Base-by-base conservation (phyloP, 164 flowering plant genomes). In the Akebia trifoliata region DNA sequence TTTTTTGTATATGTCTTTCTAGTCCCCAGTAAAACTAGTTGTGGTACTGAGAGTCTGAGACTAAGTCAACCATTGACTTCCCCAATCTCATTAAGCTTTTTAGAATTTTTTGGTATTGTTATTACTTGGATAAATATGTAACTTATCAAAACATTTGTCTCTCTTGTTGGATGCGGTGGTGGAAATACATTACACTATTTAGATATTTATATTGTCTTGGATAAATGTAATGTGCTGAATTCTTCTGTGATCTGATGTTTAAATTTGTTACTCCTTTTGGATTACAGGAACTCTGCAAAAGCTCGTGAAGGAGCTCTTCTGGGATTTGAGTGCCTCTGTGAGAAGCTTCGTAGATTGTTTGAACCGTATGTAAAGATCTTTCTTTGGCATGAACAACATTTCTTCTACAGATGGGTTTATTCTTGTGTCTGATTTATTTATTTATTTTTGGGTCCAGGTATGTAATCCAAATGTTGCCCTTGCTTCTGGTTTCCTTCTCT, bases 251-350 rank as follows among this genome's bases (percentile, higher is more conserved):
- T 28, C 43, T 37, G 8, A 32, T 58, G 28, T 11, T 35, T 31
- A 38, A 15, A 49, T 35, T 49, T 44, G 11, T 34, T 5, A 7
- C 8, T 26, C 2, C 26, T 35, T 48, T 55, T 45, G 8, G 28
- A 50, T 56, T 66, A 22, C 78, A 94, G 99, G 77, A 85, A 71
- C 66, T 90, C 97, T 50, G 99, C 97, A 60, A 94, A 88, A 69
- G 64, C 81, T 47, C 93, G 99, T 58, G 99, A 94, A 80, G 99
- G 99, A 50, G 86, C 97, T 48, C 56, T 94, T 44, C 81, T 94
- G 50, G 97, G 81, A 62, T 94, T 94, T 74, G 99, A 94, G 71
- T 94, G 99, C 71, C 80, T 94, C 15, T 94, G 99, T 72, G 99
- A 94, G 64, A 86, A 75, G 70, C 93, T 94, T 44, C 97, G 99